Percentiles rank a stretch among this genome's conserved stretches.
These are phyloP conservation scores for Dentipellis fragilis DNA, from an alignment of 768 basidiomycete species.

Conservation along the genomic window DNA sequence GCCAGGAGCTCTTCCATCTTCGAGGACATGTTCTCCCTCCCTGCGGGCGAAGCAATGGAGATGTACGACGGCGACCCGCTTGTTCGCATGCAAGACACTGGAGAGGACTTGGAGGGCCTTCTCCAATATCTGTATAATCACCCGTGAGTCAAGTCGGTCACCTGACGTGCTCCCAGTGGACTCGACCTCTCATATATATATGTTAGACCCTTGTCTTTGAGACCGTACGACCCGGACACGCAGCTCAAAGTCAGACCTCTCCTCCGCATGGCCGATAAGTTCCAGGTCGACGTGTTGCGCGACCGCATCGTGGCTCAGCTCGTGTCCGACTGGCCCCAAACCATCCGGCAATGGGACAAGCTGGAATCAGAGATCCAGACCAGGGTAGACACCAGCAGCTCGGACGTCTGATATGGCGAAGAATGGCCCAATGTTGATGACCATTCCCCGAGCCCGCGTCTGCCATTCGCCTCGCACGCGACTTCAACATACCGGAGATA, in stretches of 20 bases:
- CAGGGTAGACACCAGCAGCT: neutral
- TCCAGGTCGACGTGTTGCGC: slow-evolving; percentile 13
- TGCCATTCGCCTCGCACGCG: neutral
- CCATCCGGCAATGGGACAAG: slow-evolving; percentile 22
- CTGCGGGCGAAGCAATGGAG: slow-evolving; percentile 5
- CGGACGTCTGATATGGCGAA: neutral
- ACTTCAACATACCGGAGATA: neutral
- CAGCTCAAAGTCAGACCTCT: neutral
- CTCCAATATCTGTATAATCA: slow-evolving; percentile 8
- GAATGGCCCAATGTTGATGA: neutral
- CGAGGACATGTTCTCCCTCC: neutral
- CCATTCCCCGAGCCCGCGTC: neutral
- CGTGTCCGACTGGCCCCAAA: slow-evolving; percentile 20
- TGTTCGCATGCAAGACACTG: slow-evolving; percentile 20
- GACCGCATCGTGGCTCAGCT: slow-evolving; percentile 15
- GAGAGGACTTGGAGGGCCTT: slow-evolving; percentile 19
- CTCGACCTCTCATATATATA: neutral
- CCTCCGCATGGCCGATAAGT: slow-evolving; percentile 6
- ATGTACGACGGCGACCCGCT: slow-evolving; percentile 20
- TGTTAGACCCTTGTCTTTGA: neutral
- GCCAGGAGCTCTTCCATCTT: neutral
- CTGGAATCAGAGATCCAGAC: neutral
- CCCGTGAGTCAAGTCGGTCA: neutral
- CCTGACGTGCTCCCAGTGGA: no score
- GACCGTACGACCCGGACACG: neutral